These are phyloP conservation scores for Xylaria telfairii DNA, from an alignment of 495 filamentous ascomycete species.

Conservation along the genomic window DNA sequence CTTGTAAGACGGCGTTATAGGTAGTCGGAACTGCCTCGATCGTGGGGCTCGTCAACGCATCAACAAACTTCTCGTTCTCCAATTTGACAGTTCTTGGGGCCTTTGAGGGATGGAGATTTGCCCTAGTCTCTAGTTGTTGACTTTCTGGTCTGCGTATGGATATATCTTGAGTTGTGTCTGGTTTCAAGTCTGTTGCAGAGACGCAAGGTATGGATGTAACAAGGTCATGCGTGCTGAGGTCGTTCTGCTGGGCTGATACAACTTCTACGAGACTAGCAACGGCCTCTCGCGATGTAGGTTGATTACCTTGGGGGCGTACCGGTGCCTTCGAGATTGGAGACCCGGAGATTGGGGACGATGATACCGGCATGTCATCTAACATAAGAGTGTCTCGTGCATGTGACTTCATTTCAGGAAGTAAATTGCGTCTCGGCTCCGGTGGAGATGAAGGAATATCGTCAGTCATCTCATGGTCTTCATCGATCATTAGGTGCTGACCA, in stretches of 20 bases:
- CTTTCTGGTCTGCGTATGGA: slow-evolving; percentile 15
- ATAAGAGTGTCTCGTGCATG: slow-evolving; percentile 46
- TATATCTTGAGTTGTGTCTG: neutral
- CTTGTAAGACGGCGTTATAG: slow-evolving; percentile 5
- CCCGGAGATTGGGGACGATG: slow-evolving; percentile 53
- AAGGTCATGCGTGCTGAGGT: neutral
- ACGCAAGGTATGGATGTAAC: neutral
- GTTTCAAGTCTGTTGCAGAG: neutral
- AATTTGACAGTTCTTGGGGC: slow-evolving; percentile 43
- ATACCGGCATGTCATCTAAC: slow-evolving; percentile 53
- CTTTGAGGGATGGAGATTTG: slow-evolving; percentile 23
- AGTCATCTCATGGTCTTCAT: slow-evolving; percentile 48
- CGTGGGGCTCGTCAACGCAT: slow-evolving; percentile 51
- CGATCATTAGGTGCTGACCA: slow-evolving; percentile 49
- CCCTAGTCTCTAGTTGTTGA: slow-evolving; percentile 13
- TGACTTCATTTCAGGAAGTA: slow-evolving; percentile 54
- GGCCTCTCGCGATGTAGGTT: slow-evolving; percentile 23
- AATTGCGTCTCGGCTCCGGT: slow-evolving; percentile 52
- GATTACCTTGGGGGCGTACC: slow-evolving; percentile 23
- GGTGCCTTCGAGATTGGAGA: slow-evolving; percentile 42
- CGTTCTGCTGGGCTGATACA: neutral
- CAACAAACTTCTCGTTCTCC: slow-evolving; percentile 51
- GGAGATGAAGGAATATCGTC: slow-evolving; percentile 61
- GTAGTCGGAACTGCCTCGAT: slow-evolving; percentile 11
- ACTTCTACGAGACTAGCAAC: slow-evolving; percentile 24